A percentile compares a stretch with the other conserved stretches of the same genome.
These are phyloP conservation scores for Saturnispora sekii DNA, from an alignment of 805 yeast species.

Conservation along the genomic window DNA sequence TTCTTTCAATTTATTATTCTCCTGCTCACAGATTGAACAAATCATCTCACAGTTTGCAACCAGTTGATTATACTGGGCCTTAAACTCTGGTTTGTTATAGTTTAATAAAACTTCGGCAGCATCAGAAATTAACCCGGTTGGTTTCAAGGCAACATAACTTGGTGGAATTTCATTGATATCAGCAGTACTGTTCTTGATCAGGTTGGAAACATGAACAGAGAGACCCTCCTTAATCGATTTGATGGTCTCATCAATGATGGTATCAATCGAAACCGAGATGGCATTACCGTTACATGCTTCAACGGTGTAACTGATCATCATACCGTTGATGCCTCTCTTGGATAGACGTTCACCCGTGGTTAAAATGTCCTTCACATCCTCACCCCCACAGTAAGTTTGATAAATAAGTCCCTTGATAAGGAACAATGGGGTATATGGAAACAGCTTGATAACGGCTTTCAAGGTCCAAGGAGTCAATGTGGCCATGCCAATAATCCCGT, in stretches of 20 bases:
- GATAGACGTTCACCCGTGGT: slow-evolving; percentile 59
- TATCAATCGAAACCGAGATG: slow-evolving; percentile 36
- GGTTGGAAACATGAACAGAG: slow-evolving; percentile 58
- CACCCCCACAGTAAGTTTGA: slow-evolving; percentile 88
- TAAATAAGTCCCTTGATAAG: slow-evolving; percentile 65
- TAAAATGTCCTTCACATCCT: slow-evolving; percentile 57
- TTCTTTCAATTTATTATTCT: slow-evolving; percentile 39
- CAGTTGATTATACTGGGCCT: slow-evolving; percentile 44
- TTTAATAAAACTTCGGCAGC: slow-evolving; percentile 66
- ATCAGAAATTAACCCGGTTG: slow-evolving; percentile 75
- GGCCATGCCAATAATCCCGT: slow-evolving; percentile 58
- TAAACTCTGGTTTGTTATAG: slow-evolving; percentile 43
- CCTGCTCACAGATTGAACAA: slow-evolving; percentile 44
- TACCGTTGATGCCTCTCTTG: slow-evolving; percentile 73
- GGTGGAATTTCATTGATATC: slow-evolving; percentile 66
- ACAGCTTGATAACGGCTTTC: slow-evolving; percentile 49
- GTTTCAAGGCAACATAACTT: slow-evolving; percentile 88
- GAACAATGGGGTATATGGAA: slow-evolving; percentile 68
- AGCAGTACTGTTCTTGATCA: slow-evolving; percentile 33
- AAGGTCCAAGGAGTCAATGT: slow-evolving; percentile 57
- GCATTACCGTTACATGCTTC: slow-evolving; percentile 83
- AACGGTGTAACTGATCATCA: slow-evolving; percentile 91
- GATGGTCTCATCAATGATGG: slow-evolving; percentile 54
- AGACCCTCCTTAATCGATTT: slow-evolving; percentile 58
- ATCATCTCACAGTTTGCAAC: slow-evolving; percentile 58